These are phyloP conservation scores for Haematococcus sp. DNA, from an alignment of 139 green algal species.

Conservation along the genomic window DNA sequence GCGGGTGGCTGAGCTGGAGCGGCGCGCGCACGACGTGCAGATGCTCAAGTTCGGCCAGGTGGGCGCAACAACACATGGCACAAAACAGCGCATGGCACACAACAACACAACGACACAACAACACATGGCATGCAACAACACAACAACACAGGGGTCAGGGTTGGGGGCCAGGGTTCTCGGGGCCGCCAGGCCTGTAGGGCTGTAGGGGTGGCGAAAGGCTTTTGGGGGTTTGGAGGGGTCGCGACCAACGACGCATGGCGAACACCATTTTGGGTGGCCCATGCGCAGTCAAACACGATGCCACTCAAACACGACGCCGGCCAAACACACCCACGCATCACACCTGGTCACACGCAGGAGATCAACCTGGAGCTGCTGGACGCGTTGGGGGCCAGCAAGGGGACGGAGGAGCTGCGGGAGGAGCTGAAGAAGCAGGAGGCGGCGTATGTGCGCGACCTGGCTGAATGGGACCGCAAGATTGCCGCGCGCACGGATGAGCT, in stretches of 20 bases:
- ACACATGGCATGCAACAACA: too few species aligned
- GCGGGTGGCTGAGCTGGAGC: slow-evolving; percentile 61
- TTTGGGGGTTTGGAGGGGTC: too few species aligned
- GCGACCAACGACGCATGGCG: too few species aligned
- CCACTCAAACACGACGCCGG: too few species aligned
- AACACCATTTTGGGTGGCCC: too few species aligned
- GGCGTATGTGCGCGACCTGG: slow-evolving; percentile 46
- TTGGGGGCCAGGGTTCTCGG: too few species aligned
- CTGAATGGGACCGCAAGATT: slow-evolving; percentile 55
- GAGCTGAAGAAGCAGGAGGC: slow-evolving; percentile 55
- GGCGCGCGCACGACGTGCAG: slow-evolving; percentile 65
- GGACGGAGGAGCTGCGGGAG: slow-evolving; percentile 59
- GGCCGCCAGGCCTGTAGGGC: too few species aligned
- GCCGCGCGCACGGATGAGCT: slow-evolving; percentile 55
- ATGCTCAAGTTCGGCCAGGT: slow-evolving; percentile 79
- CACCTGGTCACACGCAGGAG: not conserved
- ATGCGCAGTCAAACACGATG: too few species aligned
- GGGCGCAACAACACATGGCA: not conserved
- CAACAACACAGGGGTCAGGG: too few species aligned
- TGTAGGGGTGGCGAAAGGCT: not conserved
- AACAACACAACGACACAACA: too few species aligned
- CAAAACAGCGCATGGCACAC: not conserved
- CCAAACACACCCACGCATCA: too few species aligned
- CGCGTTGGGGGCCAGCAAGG: slow-evolving; percentile 45
- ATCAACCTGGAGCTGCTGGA: slow-evolving; percentile 77